Percentiles rank a stretch among this genome's conserved stretches.
Conservation (phyloP, 306 rosid genomes). For the Fragaria iinumae region DNA sequence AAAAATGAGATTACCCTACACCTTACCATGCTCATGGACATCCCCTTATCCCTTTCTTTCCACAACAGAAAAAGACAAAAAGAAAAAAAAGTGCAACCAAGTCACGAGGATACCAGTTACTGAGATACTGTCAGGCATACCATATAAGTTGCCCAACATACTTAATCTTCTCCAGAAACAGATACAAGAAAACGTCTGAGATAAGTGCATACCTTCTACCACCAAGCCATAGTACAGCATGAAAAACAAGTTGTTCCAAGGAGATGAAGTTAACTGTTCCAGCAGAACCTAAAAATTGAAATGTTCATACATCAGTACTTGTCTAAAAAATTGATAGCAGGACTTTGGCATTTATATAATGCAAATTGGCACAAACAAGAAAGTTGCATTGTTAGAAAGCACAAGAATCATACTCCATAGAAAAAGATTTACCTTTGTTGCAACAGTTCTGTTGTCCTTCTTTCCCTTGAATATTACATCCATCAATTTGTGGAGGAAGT, state of each 20-base stretch:
- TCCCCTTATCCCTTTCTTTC: neutral
- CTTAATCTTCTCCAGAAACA: neutral
- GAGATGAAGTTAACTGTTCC: constrained; percentile 81
- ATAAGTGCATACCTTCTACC: constrained; percentile 63
- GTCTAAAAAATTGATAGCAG: neutral
- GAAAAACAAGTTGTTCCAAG: constrained; percentile 85
- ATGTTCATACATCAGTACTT: constrained; percentile 27
- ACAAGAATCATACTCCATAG: neutral
- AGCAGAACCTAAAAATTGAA: constrained; percentile 61
- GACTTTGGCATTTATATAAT: neutral
- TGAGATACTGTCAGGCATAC: neutral
- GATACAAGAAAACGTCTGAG: neutral
- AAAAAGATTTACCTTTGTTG: constrained; percentile 57
- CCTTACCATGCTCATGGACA: neutral
- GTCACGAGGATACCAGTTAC: neutral
- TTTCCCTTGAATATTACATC: constrained; percentile 72
- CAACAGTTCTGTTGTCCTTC: constrained; percentile 69
- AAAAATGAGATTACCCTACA: neutral
- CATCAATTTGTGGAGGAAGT: constrained; percentile 86
- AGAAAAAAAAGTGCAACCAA: neutral
- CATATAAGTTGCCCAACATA: neutral
- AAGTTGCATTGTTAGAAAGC: neutral
- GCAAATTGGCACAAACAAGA: neutral
- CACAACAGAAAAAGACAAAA: neutral
- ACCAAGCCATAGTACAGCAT: constrained; percentile 89